Percentiles rank a stretch among this genome's conserved stretches.
These are phyloP conservation scores for Basidiobolus heterosporus DNA, from an alignment of 371 early-diverging fungal species.

Conservation along the genomic window DNA sequence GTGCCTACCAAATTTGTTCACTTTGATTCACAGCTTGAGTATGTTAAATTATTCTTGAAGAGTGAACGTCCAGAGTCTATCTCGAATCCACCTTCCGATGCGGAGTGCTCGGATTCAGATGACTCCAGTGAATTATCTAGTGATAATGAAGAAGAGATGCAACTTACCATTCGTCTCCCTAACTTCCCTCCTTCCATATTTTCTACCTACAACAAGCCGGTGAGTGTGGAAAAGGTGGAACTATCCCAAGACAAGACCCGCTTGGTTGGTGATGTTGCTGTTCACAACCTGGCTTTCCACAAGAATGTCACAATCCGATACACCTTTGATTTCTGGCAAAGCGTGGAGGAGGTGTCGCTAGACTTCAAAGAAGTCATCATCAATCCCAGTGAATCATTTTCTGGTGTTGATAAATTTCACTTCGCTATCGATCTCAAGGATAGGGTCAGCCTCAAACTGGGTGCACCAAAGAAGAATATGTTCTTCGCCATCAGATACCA, in stretches of 20 bases:
- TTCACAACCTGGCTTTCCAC: constrained; percentile 10
- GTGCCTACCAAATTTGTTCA: constrained; percentile 1
- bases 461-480: background rate
- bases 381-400: background rate
- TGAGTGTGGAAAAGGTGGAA: too few species aligned
- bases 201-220: too few species aligned
- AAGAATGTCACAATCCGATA: constrained; percentile 9
- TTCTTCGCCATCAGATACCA: constrained; percentile 2
- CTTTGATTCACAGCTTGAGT: background rate
- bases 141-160: too few species aligned
- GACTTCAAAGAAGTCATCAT: constrained; percentile 1
- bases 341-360: constrained; percentile 1
- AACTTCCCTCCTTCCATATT: too few species aligned
- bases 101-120: background rate
- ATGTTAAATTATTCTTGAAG: constrained; percentile 1
- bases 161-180: too few species aligned
- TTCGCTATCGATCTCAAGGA: too few species aligned
- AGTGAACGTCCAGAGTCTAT: constrained; percentile 3
- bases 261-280: too few species aligned
- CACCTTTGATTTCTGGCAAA: constrained; percentile 10
- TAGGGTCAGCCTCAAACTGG: background rate
- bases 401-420: background rate
- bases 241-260: too few species aligned
- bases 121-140: background rate
- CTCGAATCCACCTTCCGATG: background rate